phyloP scores from a whole-genome alignment of 2,329 filamentous ascomycete genomes.

The Sporothrix luriei region DNA sequence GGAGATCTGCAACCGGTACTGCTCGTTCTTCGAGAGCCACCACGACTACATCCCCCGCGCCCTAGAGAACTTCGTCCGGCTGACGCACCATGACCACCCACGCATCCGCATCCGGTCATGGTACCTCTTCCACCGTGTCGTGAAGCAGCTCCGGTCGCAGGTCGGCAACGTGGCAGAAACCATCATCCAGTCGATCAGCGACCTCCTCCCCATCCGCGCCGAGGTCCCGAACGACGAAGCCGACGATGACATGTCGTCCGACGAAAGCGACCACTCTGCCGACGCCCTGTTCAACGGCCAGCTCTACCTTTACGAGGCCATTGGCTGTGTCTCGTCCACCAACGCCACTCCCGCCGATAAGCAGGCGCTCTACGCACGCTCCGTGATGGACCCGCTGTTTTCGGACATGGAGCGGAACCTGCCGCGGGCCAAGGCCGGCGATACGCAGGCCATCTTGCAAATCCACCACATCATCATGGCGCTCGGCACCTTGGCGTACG shows the following conservation, averaged over 20 bases:
- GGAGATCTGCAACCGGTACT: slow-evolving; percentile 96
- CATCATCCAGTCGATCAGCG: slow-evolving; percentile 85
- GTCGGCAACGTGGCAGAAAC: slow-evolving; percentile 89
- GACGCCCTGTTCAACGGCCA: slow-evolving; percentile 90
- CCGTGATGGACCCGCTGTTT: slow-evolving; percentile 87
- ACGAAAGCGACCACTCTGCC: slow-evolving; percentile 86
- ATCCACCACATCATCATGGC: slow-evolving; percentile 98
- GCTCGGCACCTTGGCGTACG: slow-evolving; percentile 84
- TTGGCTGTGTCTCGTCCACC: slow-evolving; percentile 88
- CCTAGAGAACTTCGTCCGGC: slow-evolving; percentile 85
- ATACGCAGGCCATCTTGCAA: slow-evolving; percentile 80
- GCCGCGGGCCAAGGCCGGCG: slow-evolving; percentile 72
- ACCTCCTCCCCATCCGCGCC: slow-evolving; percentile 86
- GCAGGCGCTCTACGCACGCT: slow-evolving; percentile 82
- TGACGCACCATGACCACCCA: slow-evolving; percentile 85
- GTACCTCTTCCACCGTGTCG: slow-evolving; percentile 94
- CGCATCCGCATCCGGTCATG: slow-evolving; percentile 89
- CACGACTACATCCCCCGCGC: slow-evolving; percentile 79
- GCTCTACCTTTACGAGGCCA: slow-evolving; percentile 89
- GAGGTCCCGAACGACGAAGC: slow-evolving; percentile 77
- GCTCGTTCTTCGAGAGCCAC: slow-evolving; percentile 86
- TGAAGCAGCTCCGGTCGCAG: slow-evolving; percentile 81
- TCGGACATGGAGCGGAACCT: slow-evolving; percentile 84
- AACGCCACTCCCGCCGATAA: slow-evolving; percentile 75
- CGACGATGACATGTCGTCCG: slow-evolving; percentile 93